These are phyloP conservation scores for Auxenochlorella pyrenoidosa DNA, from an alignment of 139 green algal genomes.

Conservation along the genomic window DNA sequence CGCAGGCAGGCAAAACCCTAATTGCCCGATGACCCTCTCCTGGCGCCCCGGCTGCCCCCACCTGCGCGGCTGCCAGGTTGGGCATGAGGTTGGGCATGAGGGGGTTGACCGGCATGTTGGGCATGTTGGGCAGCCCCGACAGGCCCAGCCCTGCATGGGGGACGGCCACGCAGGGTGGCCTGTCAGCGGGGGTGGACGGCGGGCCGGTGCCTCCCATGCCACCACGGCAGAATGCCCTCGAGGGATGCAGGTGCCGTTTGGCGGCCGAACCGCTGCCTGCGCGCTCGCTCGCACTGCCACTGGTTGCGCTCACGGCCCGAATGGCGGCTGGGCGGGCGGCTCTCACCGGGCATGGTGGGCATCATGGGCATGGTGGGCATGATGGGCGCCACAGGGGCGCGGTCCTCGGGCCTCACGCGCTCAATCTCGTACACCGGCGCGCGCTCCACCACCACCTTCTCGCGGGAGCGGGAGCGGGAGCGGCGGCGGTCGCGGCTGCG, in stretches of 20 bases:
- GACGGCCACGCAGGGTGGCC: neutral
- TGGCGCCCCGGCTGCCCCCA: no score
- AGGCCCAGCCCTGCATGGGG: neutral
- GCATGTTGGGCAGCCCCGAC: neutral
- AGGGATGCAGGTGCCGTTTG: no score
- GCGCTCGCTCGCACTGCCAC: no score
- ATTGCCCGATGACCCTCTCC: no score
- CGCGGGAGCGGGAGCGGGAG: neutral
- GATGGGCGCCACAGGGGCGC: neutral
- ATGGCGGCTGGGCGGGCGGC: no score
- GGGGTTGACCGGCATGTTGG: neutral
- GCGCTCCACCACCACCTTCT: constrained; percentile 19
- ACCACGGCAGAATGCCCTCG: no score
- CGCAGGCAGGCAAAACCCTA: no score
- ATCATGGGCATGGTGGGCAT: constrained; percentile 12
- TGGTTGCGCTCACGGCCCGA: no score
- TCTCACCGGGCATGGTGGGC: constrained; percentile 18
- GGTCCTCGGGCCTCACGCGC: constrained; percentile 26
- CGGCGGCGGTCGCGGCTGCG: constrained; percentile 27
- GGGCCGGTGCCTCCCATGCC: no score
- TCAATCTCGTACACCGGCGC: constrained; percentile 30
- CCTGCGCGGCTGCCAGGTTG: neutral
- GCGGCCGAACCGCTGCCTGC: no score
- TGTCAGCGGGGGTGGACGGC: neutral
- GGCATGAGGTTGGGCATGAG: constrained; percentile 23